Evolutionary conservation across 139 green algal genomes (phyloP).

Genomic region (Volvox reticuliferus): DNA sequence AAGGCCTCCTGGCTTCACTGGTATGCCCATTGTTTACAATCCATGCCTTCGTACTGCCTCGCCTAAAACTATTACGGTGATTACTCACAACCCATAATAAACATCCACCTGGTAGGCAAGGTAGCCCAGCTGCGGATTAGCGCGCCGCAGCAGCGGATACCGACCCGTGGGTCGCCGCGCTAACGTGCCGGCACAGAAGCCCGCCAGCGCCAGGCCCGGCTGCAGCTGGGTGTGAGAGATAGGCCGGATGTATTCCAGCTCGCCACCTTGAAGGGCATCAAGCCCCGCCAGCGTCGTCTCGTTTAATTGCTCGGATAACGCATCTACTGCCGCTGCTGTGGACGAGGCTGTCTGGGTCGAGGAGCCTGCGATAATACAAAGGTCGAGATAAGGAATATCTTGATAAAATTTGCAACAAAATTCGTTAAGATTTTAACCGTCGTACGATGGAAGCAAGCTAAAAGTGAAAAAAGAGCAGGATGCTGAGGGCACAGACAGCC

Average conservation of each 20-base stretch:
- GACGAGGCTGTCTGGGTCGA: background rate
- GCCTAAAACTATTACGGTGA: too few relatives aligned
- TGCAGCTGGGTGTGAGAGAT: slow-evolving; percentile 13
- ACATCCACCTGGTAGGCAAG: slow-evolving; percentile 31
- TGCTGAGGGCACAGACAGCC: too few relatives aligned
- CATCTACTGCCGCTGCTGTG: background rate
- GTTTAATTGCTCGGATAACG: slow-evolving; percentile 25
- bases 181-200: slow-evolving; percentile 55
- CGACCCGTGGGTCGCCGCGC: slow-evolving; percentile 4
- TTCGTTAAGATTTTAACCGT: too few relatives aligned
- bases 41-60: too few relatives aligned
- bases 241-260: slow-evolving; percentile 23
- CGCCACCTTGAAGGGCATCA: background rate
- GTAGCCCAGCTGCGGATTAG: slow-evolving; percentile 27
- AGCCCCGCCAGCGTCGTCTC: background rate
- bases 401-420: background rate
- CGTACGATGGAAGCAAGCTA: too few relatives aligned
- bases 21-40: too few relatives aligned
- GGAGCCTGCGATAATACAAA: background rate
- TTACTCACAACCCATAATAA: too few relatives aligned
- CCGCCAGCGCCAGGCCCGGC: slow-evolving; percentile 50
- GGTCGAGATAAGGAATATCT: background rate
- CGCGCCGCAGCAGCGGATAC: slow-evolving; percentile 32
- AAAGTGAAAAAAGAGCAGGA: too few relatives aligned
- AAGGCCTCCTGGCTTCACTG: too few relatives aligned